Base-by-base conservation (phyloP, 2,329 filamentous ascomycete genomes). In the Colletotrichum euphorbiae region DNA sequence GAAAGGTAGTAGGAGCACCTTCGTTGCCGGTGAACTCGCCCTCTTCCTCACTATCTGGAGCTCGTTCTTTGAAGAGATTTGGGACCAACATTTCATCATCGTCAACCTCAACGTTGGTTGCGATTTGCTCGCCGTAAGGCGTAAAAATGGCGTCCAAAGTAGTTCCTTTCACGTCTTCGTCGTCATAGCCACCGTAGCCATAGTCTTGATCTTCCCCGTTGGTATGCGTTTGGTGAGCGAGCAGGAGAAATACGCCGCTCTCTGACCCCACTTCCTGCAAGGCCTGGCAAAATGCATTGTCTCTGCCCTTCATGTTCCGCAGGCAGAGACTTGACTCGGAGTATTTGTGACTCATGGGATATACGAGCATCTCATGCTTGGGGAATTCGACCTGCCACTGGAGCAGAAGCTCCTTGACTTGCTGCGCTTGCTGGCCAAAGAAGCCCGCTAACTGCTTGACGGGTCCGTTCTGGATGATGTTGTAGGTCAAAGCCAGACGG, bases 401-500 rank as follows among this genome's bases (percentile, higher is more conserved):
- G 6, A 70, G 36, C 15, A 76, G 56, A 28, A 48, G 48, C 0
- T 73, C 62, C 9, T 70, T 71, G 6, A 72, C 61, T 7, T 59
- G 6, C 21, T 52, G 31, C 36, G 52, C 46, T 46, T 74, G 71
- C n/a, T 66, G n/a, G 0, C 21, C 50, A 13, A 73, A 62, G n/a
- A 69, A n/a, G 1, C 21, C 36, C 9, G 72, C 71, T 9, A 71
- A 72, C 13, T 67, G 65, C 5, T 55, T 51, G 4, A 24, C 5
- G n/a, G 19, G 45, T 1, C 59, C 40, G n/a, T 51, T 68, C 40
- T 79, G 74, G 15, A 84, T 72, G 6, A 86, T 75, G 64, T 85
- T 85, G 73, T 85, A 87, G 0, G 80, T 84, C 21, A 86, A 70
- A 5, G 83, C 82, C 2, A 82, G 72, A 2, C 84, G 80, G 70